Evolutionary conservation across 805 yeast species (phyloP).

Genomic region (Candida ipomoeae): DNA sequence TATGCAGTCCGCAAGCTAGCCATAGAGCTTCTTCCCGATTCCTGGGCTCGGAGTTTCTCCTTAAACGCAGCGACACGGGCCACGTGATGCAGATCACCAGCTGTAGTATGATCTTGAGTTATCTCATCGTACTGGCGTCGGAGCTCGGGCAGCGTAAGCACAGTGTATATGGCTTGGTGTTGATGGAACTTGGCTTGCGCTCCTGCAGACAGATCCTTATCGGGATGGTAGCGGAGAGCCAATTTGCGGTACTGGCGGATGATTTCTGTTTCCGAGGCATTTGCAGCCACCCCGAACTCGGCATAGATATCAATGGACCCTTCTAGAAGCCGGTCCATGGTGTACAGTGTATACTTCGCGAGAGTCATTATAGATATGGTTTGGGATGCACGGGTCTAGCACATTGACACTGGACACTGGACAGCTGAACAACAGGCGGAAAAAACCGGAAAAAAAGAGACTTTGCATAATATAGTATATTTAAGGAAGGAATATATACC

Average conservation of each 20-base stretch:
- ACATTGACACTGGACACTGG: too few relatives aligned
- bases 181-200: conserved; percentile 28
- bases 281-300: conserved; percentile 38
- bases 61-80: conserved; percentile 20
- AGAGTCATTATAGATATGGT: too few relatives aligned
- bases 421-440: too few relatives aligned
- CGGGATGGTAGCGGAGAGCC: conserved; percentile 40
- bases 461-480: too few relatives aligned
- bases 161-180: conserved; percentile 28
- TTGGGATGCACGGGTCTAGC: neutral
- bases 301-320: conserved; percentile 36
- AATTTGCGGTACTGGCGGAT: conserved; percentile 28
- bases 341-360: too few relatives aligned
- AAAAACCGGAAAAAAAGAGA: too few relatives aligned
- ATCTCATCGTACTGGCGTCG: conserved; percentile 28
- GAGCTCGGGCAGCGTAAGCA: conserved; percentile 24
- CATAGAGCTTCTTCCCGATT: neutral
- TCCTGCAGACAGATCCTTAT: conserved; percentile 29
- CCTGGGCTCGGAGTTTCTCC: conserved; percentile 27
- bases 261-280: conserved; percentile 23
- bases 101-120: too few relatives aligned
- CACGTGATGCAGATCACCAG: conserved; percentile 11
- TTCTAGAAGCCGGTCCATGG: conserved; percentile 15
- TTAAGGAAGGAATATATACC: too few relatives aligned
- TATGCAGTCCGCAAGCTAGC: too few relatives aligned